A percentile compares a stretch with the other conserved stretches of the same genome.
Evolutionary conservation across 305 asterid species (phyloP).

Genomic region (Fraxinus albicans): DNA sequence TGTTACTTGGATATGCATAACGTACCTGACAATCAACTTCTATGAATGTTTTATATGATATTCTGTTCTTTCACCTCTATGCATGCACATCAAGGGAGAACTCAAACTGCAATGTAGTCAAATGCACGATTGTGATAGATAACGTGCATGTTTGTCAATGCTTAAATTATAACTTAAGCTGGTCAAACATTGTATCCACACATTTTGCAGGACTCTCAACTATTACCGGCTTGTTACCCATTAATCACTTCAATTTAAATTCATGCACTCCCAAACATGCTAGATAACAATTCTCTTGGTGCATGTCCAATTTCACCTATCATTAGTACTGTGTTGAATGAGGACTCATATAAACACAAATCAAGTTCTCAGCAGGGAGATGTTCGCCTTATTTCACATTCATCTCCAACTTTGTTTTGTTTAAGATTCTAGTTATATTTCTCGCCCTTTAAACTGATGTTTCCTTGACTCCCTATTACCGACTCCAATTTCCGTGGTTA

Average conservation of each 20-base stretch:
- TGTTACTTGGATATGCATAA: neutral
- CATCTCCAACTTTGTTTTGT: neutral
- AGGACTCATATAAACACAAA: neutral
- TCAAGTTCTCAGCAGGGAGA: neutral
- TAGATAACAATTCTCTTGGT: neutral
- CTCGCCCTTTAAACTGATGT: conserved; percentile 1
- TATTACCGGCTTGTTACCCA: too few species aligned
- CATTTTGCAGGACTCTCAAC: neutral
- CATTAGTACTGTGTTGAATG: neutral
- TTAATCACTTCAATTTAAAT: neutral
- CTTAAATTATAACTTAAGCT: neutral
- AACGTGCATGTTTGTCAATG: neutral
- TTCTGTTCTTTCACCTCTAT: neutral
- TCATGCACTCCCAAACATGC: neutral
- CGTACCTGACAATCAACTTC: neutral
- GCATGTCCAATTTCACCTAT: neutral
- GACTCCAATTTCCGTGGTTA: conserved; percentile 48
- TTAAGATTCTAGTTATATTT: neutral
- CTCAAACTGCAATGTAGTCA: neutral
- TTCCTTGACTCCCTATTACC: conserved; percentile 60
- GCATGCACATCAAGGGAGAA: neutral
- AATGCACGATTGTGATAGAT: neutral
- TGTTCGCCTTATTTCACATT: neutral
- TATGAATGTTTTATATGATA: neutral
- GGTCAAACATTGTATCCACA: neutral